Percentiles rank a stretch among this genome's conserved stretches.
These are phyloP conservation scores for Fusarium chuoi DNA, from an alignment of 2,329 filamentous ascomycete species.

Conservation along the genomic window DNA sequence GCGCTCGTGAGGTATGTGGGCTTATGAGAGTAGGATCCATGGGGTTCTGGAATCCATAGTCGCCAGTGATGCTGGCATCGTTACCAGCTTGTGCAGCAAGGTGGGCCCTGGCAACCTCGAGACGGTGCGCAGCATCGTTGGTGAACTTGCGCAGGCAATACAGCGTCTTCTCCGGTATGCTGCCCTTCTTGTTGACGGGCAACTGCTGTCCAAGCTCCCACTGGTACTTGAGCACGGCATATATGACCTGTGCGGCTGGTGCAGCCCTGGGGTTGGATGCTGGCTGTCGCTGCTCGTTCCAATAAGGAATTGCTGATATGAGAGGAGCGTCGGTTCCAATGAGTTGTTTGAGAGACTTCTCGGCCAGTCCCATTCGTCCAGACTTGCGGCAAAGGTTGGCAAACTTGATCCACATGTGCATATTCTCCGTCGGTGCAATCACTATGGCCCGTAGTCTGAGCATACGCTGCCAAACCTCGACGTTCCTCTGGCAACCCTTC, in stretches of 20 bases:
- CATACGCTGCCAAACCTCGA: conserved; percentile 99
- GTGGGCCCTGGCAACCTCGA: conserved; percentile 64
- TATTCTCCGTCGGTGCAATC: conserved; percentile 90
- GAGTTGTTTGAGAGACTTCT: conserved; percentile 93
- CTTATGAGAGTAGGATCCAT: conserved; percentile 58
- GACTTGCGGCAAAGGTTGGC: conserved; percentile 98
- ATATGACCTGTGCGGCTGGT: conserved; percentile 82
- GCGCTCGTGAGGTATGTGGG: conserved; percentile 61
- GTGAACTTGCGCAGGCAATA: conserved; percentile 71
- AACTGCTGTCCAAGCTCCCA: conserved; percentile 83
- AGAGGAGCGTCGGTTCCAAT: conserved; percentile 76
- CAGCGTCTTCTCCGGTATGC: conserved; percentile 64
- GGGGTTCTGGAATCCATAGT: conserved; percentile 62
- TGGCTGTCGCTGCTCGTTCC: conserved; percentile 52
- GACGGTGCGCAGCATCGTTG: conserved; percentile 64
- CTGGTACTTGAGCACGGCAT: conserved; percentile 96
- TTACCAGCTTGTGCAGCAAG: conserved; percentile 58
- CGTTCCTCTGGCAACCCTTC: conserved; percentile 94
- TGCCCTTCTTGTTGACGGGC: conserved; percentile 53
- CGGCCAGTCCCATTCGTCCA: conserved; percentile 90
- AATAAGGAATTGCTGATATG: conserved; percentile 69
- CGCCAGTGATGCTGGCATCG: conserved; percentile 56
- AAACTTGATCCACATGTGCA: conserved; percentile 99
- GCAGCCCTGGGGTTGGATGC: conserved; percentile 54
- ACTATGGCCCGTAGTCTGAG: conserved; percentile 93